phyloP scores from a whole-genome alignment of 2,329 filamentous ascomycete genomes.

The Metarhizium rileyi region DNA sequence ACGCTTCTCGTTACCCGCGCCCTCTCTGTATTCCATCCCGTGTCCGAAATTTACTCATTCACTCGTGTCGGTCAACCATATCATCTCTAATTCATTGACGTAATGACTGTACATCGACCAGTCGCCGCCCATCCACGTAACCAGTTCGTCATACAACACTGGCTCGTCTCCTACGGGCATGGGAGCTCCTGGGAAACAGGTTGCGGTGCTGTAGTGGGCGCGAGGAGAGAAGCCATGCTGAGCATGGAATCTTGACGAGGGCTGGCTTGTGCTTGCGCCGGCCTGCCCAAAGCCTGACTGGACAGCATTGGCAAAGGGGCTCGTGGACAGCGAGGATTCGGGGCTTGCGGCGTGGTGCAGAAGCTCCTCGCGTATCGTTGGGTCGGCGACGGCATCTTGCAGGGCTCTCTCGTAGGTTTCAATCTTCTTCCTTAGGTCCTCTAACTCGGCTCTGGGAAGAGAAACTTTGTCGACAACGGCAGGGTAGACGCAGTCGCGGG shows the following conservation, averaged over 20 bases:
- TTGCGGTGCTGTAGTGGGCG: constrained; percentile 12
- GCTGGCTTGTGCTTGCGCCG: not conserved
- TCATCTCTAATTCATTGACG: not conserved
- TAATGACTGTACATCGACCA: constrained; percentile 20
- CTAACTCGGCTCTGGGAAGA: constrained; percentile 30
- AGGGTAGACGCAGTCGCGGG: constrained; percentile 39
- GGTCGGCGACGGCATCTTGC: constrained; percentile 27
- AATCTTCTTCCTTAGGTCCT: constrained; percentile 29
- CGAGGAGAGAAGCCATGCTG: constrained; percentile 12
- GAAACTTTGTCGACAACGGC: constrained; percentile 32
- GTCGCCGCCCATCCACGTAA: constrained; percentile 28
- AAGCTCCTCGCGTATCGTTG: constrained; percentile 23
- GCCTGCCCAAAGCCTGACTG: not conserved
- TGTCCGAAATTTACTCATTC: no score
- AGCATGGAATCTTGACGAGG: constrained; percentile 8
- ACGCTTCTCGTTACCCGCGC: no score
- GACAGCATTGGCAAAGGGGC: constrained; percentile 6
- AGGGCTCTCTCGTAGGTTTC: constrained; percentile 31
- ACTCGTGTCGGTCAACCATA: no score
- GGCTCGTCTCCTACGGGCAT: constrained; percentile 21
- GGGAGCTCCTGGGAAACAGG: constrained; percentile 13
- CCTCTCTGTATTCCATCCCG: no score
- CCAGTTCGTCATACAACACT: constrained; percentile 25
- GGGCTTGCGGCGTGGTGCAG: constrained; percentile 17
- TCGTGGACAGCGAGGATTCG: constrained; percentile 14